Evolutionary conservation across 1,284 basidiomycete genomes (phyloP), one percentile per base, ranked within the genome.

Genomic region (Lentinula novae-zelandiae): DNA sequence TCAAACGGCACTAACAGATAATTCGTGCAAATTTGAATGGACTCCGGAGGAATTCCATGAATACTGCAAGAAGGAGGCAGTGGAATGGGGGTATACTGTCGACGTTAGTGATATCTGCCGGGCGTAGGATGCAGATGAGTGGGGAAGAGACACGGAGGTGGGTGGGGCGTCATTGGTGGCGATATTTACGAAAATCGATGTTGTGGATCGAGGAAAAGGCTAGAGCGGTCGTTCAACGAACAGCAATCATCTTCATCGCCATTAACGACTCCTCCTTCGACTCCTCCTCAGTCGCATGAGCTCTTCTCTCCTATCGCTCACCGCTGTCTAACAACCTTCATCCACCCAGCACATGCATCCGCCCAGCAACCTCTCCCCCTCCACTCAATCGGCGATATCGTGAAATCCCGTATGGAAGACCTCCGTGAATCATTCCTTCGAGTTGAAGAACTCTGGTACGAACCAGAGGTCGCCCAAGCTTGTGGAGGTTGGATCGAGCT

Each of bases 111-210:
- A 81, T 3, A 78, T 91, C 39, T 90, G 90, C 1, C 73, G 73
- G 10, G 73, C 87, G 5, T 62, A 72, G 36, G 83, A 90, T 60
- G 68, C 69, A 5, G 91, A 93, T 69, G 80, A 81, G 38, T 92
- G 85, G 83, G 85, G 79, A n/a, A 74, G 90, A 46, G 87, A 90
- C 61, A 76, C 76, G 5, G 74, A 78, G 49, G 73, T 88, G 2
- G 84, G 85, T 0, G 89, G 82, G 33, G 93, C 93, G 3, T 86
- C 84, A 13, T 88, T 90, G 58, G 87, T 89, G 0, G 92, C 90
- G 20, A 73, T 79, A 5, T 95, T 95, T 73, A 79, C 72, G 48
- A 75, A 85, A 33, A 66, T 75, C 31, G 80, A 84, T 40, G 71
- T 70, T 9, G 68, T 67, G 38, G 67, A 64, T 44, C 69, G 70